Evolutionary conservation across 1,284 basidiomycete species (phyloP).

Genomic region (Tilletia walkeri): DNA sequence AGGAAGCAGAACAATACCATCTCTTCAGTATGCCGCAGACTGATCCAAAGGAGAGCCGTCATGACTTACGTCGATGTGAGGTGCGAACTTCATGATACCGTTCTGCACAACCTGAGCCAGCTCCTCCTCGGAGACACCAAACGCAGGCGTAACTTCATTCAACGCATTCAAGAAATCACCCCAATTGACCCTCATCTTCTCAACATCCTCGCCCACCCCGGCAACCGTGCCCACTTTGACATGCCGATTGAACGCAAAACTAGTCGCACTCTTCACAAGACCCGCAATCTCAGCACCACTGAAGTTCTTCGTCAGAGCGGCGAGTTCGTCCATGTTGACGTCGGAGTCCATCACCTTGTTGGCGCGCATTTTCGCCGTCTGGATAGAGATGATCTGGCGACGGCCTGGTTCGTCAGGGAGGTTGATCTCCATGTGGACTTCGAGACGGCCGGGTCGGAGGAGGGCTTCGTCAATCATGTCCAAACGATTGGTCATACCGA

Average conservation of each 20-base stretch:
- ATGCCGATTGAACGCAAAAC: constrained; percentile 95
- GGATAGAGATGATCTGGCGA: constrained; percentile 89
- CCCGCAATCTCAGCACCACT: constrained; percentile 95
- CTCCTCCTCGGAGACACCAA: constrained; percentile 97
- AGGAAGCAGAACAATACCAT: not conserved
- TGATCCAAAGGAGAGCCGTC: constrained; percentile 19
- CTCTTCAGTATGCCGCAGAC: too few relatives aligned
- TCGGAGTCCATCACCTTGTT: constrained; percentile 88
- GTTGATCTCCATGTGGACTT: constrained; percentile 99
- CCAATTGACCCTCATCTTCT: constrained; percentile 83
- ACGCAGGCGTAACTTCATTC: constrained; percentile 93
- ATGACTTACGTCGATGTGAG: constrained; percentile 66
- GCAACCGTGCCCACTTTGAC: constrained; percentile 97
- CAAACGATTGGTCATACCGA: constrained; percentile 97
- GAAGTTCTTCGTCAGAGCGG: constrained; percentile 89
- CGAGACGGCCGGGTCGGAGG: constrained; percentile 93
- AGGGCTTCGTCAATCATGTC: constrained; percentile 99
- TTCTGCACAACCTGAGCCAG: constrained; percentile 90
- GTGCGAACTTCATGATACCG: constrained; percentile 88
- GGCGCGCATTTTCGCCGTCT: constrained; percentile 87
- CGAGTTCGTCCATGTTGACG: constrained; percentile 82
- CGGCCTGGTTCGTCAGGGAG: constrained; percentile 92
- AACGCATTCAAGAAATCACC: constrained; percentile 86
- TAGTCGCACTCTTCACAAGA: constrained; percentile 94
- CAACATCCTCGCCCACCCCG: constrained; percentile 91